Percentiles rank a stretch among this genome's conserved stretches.
These are phyloP conservation scores for Bretschneidera sinensis DNA, from an alignment of 345 rosid species.

Conservation along the genomic window DNA sequence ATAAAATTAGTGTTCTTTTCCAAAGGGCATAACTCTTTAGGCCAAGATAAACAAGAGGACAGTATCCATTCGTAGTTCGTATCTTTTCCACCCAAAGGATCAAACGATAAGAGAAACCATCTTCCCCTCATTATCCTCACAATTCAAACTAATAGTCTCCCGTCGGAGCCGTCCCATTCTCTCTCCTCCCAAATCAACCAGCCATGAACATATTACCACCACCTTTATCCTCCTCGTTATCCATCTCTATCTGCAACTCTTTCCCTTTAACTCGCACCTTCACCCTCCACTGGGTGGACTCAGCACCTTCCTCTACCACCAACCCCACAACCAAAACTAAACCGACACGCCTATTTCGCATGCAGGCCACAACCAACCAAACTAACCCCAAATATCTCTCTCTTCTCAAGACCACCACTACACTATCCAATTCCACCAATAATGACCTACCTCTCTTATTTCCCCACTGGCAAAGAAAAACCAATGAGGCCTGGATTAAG, in stretches of 20 bases:
- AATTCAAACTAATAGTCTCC: too few relatives aligned
- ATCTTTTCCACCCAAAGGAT: slow-evolving; percentile 38
- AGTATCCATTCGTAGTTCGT: slow-evolving; percentile 33
- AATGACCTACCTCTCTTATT: slow-evolving; percentile 57
- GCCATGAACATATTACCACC: slow-evolving; percentile 56
- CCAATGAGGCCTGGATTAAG: slow-evolving; percentile 77
- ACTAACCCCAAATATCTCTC: slow-evolving; percentile 30
- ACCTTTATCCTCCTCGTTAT: slow-evolving; percentile 31
- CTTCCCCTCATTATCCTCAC: slow-evolving; percentile 2
- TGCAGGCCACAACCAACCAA: slow-evolving; percentile 27
- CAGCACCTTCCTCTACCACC: slow-evolving; percentile 27
- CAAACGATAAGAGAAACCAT: slow-evolving; percentile 15
- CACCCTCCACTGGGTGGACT: slow-evolving; percentile 24
- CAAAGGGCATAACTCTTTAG: too few relatives aligned
- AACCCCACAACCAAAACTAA: slow-evolving; percentile 8
- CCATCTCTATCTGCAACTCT: slow-evolving; percentile 11
- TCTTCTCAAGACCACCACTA: slow-evolving; percentile 18
- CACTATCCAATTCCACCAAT: slow-evolving; percentile 10
- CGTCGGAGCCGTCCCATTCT: not conserved
- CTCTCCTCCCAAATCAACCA: slow-evolving; percentile 33
- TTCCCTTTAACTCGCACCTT: slow-evolving; percentile 11
- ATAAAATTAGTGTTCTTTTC: too few relatives aligned
- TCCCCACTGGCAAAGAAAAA: slow-evolving; percentile 70
- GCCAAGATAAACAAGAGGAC: slow-evolving; percentile 22
- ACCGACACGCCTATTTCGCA: slow-evolving; percentile 24